Percentiles rank a stretch among this genome's conserved stretches.
Evolutionary conservation across 1,139 yeast species (phyloP).

Genomic region (Hyphopichia fennica): DNA sequence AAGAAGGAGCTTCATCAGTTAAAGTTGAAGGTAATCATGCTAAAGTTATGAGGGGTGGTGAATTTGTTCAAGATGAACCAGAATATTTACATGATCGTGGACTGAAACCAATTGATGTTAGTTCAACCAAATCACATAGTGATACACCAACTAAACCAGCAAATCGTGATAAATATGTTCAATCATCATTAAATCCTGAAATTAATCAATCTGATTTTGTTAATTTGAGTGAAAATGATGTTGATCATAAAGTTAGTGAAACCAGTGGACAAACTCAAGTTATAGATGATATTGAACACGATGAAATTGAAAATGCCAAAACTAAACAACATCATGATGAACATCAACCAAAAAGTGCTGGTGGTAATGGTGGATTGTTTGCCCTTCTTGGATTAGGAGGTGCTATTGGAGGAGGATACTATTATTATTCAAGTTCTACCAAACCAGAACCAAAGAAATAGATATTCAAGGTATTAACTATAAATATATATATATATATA

Average conservation of each 20-base stretch:
- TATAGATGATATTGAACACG: constrained; percentile 45
- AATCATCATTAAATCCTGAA: constrained; percentile 43
- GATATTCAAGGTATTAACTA: not conserved
- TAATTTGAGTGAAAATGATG: constrained; percentile 36
- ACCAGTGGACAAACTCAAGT: constrained; percentile 29
- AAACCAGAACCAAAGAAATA: constrained; percentile 6
- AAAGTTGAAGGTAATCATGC: constrained; percentile 49
- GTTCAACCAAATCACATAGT: constrained; percentile 10
- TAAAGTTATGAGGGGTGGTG: constrained; percentile 46
- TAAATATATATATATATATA: too few species aligned
- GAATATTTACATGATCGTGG: constrained; percentile 41
- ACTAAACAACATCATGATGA: constrained; percentile 2
- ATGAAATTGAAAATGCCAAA: constrained; percentile 21
- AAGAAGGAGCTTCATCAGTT: constrained; percentile 38
- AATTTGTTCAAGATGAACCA: constrained; percentile 38
- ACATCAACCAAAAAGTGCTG: constrained; percentile 4
- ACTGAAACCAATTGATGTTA: constrained; percentile 25
- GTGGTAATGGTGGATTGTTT: constrained; percentile 11
- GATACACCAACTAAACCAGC: constrained; percentile 29
- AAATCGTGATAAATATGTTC: constrained; percentile 44
- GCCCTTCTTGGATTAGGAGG: constrained; percentile 25
- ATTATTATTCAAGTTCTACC: constrained; percentile 5
- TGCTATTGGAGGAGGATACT: constrained; percentile 22
- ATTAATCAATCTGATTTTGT: constrained; percentile 40
- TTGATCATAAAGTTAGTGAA: constrained; percentile 37